Percentiles rank a stretch among this genome's conserved stretches.
Evolutionary conservation across 345 rosid species (phyloP).

Genomic region (Salix caprea): DNA sequence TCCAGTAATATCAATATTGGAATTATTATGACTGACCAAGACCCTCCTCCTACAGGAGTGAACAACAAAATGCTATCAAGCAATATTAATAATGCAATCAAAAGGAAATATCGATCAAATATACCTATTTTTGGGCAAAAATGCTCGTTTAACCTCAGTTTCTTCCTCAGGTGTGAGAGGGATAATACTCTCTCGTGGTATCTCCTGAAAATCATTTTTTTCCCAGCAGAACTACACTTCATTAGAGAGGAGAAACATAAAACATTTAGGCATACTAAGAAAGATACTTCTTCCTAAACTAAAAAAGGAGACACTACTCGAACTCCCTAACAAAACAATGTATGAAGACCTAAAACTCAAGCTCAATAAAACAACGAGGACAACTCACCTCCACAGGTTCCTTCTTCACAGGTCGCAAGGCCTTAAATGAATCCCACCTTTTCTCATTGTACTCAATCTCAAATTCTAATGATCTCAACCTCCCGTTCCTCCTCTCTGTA

Average conservation of each 20-base stretch:
- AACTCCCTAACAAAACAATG: background rate
- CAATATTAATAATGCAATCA: slow-evolving; percentile 4
- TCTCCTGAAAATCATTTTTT: slow-evolving; percentile 32
- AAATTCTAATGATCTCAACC: slow-evolving; percentile 45
- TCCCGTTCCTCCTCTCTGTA: slow-evolving; percentile 45
- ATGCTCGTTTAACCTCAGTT: slow-evolving; percentile 47
- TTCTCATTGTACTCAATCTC: slow-evolving; percentile 57
- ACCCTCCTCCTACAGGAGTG: slow-evolving; percentile 48
- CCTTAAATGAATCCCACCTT: slow-evolving; percentile 29
- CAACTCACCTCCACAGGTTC: slow-evolving; percentile 34
- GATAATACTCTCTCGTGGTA: slow-evolving; percentile 57
- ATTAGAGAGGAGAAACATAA: background rate
- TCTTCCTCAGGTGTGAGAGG: slow-evolving; percentile 76
- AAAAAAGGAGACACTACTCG: background rate
- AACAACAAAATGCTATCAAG: slow-evolving; percentile 11
- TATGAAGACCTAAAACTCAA: background rate
- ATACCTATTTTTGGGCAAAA: slow-evolving; percentile 52
- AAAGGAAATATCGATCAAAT: slow-evolving; percentile 7
- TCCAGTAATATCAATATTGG: slow-evolving; percentile 74
- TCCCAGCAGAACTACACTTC: background rate
- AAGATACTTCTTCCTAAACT: background rate
- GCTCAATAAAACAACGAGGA: background rate
- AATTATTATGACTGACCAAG: slow-evolving; percentile 52
- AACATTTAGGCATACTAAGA: background rate
- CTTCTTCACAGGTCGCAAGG: slow-evolving; percentile 42